Conservation (phyloP, 331 rosid genomes). For the Quercus phellos region DNA sequence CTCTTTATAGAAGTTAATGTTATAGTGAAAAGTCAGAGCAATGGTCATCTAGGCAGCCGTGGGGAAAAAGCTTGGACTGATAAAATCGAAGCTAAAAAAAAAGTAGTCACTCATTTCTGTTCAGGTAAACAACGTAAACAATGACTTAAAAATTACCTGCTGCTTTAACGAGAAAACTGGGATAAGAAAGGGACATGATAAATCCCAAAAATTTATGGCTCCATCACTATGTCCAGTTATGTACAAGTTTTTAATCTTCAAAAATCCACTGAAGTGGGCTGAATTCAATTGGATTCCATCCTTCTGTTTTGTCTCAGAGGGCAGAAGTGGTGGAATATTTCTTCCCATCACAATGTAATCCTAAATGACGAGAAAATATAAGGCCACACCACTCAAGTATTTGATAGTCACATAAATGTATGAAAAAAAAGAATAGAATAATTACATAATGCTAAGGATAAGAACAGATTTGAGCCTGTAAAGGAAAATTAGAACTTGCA, state of each 20-base stretch:
- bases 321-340: conserved; percentile 56
- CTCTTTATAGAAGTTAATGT: neutral
- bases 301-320: conserved; percentile 47
- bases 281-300: conserved; percentile 46
- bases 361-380: conserved; percentile 33
- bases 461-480: neutral
- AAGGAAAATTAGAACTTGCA: neutral
- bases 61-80: neutral
- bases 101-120: neutral
- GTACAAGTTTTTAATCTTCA: conserved; percentile 56
- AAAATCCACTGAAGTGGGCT: conserved; percentile 64
- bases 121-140: neutral
- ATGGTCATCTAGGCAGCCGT: neutral
- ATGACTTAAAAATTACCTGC: conserved; percentile 49
- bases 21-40: neutral
- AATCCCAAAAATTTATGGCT: conserved; percentile 78
- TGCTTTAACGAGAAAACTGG: conserved; percentile 70
- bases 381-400: conserved; percentile 1
- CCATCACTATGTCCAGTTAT: conserved; percentile 86
- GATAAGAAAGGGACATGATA: conserved; percentile 57
- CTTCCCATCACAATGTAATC: conserved; percentile 49
- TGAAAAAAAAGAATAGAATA: neutral
- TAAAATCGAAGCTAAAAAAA: neutral
- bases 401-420: too few relatives aligned
- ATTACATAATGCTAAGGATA: neutral